Conservation (phyloP, 2,329 filamentous ascomycete species). For the Arthrobotrys sphaeroides region DNA sequence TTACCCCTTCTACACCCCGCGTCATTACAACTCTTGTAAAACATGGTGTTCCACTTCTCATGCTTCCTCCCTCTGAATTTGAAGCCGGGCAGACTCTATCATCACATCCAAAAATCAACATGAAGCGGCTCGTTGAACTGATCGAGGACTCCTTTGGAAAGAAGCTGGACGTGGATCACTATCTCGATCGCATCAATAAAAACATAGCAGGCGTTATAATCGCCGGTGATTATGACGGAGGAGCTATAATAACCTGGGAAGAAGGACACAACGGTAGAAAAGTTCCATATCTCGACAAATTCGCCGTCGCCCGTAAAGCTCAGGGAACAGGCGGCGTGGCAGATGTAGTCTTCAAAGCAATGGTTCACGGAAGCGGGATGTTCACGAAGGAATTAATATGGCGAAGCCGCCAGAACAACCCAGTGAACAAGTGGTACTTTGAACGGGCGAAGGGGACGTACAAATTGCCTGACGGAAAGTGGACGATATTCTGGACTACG, state of each 20-base stretch:
- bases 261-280: conserved; percentile 69
- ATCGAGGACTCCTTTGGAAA: conserved; percentile 94
- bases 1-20: conserved; percentile 62
- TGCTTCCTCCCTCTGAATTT: conserved; percentile 70
- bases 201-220: conserved; percentile 91
- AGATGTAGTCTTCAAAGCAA: conserved; percentile 94
- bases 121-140: conserved; percentile 81
- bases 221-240: conserved; percentile 95
- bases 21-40: conserved; percentile 83
- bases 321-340: conserved; percentile 93
- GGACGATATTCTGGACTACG: conserved; percentile 99
- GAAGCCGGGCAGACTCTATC: conserved; percentile 67
- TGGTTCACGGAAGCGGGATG: conserved; percentile 77
- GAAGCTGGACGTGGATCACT: conserved; percentile 82
- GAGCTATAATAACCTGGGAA: conserved; percentile 95
- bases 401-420: conserved; percentile 88
- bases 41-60: conserved; percentile 85
- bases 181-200: conserved; percentile 79
- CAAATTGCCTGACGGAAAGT: conserved; percentile 82
- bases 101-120: conserved; percentile 78
- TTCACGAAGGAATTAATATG: conserved; percentile 86
- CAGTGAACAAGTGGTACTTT: conserved; percentile 99
- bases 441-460: conserved; percentile 84
- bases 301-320: conserved; percentile 86
- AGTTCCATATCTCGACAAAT: conserved; percentile 96